Base-by-base conservation (phyloP, 2,329 filamentous ascomycete genomes). In the Zasmidium angulare region DNA sequence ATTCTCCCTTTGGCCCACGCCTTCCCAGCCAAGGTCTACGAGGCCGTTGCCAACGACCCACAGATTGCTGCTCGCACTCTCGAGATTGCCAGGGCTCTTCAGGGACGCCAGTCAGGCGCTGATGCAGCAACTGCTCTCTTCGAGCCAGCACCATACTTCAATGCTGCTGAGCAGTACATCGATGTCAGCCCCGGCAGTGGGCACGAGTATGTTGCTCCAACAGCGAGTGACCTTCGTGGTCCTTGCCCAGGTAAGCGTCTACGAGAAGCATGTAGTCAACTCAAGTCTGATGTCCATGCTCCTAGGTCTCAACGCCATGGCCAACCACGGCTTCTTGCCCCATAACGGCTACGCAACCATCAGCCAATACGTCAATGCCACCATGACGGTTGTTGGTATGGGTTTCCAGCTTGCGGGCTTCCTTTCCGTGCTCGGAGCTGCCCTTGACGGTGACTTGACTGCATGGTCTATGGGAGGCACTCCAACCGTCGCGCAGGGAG, bases 401-500 rank as follows among this genome's bases (percentile, higher is more conserved):
- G 71, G 70, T 17, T 26, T 60, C 2, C 66, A 74, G 22, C 66
- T 75, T 20, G 66, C 68, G 3, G 58, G 63, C 21, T 71, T 74
- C 58, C 65, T 75, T 40, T 62, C 73, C n/a, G 59, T 69, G 40
- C 72, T 71, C 31, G 71, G 71, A 43, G 71, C 68, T 21, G 63
- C 69, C 12, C 59, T 75, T 49, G 70, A 71, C 46, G 72, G 72
- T 19, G 68, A 73, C 50, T 58, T 68, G 9, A 56, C 58, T 0
- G 56, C 67, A 3, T 73, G 71, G 71, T 69, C 66, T 3, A 73
- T 73, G 48, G 70, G 68, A n/a, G 71, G 71, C 9, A 62, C 67
- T 6, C 68, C 66, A 21, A 52, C 55, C 20, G 43, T 62, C 14
- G 59, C 57, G 2, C 60, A 58, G 40, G 59, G 53, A 7, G 52